Evolutionary conservation across 805 yeast genomes (phyloP), one percentile per base, ranked within the genome.

Genomic region (Zygoascus bituminiphila): DNA sequence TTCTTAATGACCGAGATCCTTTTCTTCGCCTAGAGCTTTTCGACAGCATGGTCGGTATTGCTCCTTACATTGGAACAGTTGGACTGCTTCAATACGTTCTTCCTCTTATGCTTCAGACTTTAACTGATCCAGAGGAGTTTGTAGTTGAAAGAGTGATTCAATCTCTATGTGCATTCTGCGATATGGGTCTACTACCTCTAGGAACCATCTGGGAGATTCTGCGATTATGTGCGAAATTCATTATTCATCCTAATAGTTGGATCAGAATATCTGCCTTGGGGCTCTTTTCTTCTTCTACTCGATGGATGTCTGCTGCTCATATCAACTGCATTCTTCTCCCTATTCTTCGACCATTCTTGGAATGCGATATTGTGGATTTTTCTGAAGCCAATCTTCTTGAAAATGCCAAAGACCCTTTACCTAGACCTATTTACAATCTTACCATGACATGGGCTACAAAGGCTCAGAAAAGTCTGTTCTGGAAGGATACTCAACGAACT

Each of bases 221-320:
- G 15, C 65, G 67, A 2, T 66, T 71, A 2, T 68, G 78, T 0
- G 67, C 81, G 2, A 77, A 79, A 48, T 72, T 91, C 23, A 60
- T 84, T 0, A 63, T 89, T 7, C 97, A 89, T 60, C 98, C 98
- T 0, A 89, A 88, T 62, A 83, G 78, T 46, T 82, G 94, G 81
- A 82, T 91, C 9, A 66, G 95, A 35, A 87, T 85, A 54, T 75
- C 83, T 1, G 77, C 84, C 0, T 58, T 88, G 39, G 66, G 72
- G 1, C 69, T 88, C 44, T 69, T 88, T 1, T 68, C 84, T 2
- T 73, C 83, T 0, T 74, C 86, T 1, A 78, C 85, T 1, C 70
- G 72, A 2, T 79, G 78, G 56, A 63, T 88, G 22, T 72, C 83
- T 10, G 72, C 79, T 20, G 93, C 97, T 0, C 97, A 93, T 55